phyloP scores from a whole-genome alignment of 176 grass and related monocot species.

The Oryza punctata region DNA sequence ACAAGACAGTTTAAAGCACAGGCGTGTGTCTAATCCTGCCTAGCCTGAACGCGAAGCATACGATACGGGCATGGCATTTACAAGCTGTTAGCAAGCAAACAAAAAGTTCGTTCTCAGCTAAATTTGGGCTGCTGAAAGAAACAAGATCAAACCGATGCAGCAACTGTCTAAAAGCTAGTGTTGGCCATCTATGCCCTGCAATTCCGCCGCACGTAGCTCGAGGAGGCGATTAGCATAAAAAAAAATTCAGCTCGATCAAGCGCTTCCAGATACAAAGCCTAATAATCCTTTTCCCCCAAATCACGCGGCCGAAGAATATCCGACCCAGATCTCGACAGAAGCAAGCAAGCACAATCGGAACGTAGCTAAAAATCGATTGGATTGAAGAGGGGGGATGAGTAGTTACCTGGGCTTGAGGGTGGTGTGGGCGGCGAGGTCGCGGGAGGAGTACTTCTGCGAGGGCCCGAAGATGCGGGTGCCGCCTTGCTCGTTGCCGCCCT shows the following conservation, averaged over 20 bases:
- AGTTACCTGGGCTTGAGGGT: slow-evolving; percentile 98
- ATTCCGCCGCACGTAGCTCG: background rate
- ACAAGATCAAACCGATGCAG: background rate
- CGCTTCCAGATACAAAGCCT: background rate
- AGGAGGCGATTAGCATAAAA: background rate
- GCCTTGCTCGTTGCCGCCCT: slow-evolving; percentile 96
- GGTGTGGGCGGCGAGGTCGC: slow-evolving; percentile 92
- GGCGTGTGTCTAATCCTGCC: background rate
- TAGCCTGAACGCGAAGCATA: background rate
- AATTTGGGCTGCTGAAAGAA: background rate
- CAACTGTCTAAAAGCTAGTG: background rate
- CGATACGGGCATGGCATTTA: background rate
- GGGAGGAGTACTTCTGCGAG: slow-evolving; percentile 83
- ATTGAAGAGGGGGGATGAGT: background rate
- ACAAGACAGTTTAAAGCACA: background rate
- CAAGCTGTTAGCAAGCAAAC: background rate
- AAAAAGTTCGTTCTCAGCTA: background rate
- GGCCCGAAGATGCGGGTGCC: slow-evolving; percentile 94
- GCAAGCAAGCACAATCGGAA: background rate
- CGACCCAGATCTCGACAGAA: background rate
- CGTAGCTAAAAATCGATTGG: background rate
- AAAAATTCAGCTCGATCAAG: background rate
- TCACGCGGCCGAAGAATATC: background rate
- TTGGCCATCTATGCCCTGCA: background rate
- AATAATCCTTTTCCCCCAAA: slow-evolving; percentile 8